Conservation (phyloP, 768 basidiomycete species). For the Russula compacta region DNA sequence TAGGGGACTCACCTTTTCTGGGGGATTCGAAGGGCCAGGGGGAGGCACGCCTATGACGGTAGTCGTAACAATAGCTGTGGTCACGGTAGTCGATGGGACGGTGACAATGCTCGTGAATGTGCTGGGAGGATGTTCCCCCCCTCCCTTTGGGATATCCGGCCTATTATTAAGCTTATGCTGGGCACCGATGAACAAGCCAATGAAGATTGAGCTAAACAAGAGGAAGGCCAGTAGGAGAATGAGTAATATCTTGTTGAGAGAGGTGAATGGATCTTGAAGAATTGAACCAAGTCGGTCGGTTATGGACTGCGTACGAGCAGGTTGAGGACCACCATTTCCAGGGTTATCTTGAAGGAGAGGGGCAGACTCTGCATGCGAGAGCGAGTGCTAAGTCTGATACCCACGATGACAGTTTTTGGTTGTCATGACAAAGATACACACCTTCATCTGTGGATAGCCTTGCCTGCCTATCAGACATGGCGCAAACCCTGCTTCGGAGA, state of each 20-base stretch:
- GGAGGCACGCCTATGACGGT: slow-evolving; percentile 24
- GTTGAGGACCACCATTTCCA: slow-evolving; percentile 29
- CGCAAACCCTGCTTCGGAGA: neutral
- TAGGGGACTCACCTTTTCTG: slow-evolving; percentile 33
- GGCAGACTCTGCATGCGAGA: slow-evolving; percentile 42
- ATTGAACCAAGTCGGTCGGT: slow-evolving; percentile 43
- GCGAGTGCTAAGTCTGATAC: neutral
- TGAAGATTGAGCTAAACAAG: slow-evolving; percentile 77
- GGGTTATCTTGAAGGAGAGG: slow-evolving; percentile 50
- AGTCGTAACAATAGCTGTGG: slow-evolving; percentile 32
- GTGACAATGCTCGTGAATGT: slow-evolving; percentile 36
- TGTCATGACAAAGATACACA: neutral
- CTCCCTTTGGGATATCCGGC: slow-evolving; percentile 32
- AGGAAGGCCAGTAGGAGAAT: slow-evolving; percentile 67
- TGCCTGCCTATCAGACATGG: slow-evolving; percentile 21
- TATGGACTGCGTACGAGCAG: slow-evolving; percentile 29
- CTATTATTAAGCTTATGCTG: slow-evolving; percentile 64
- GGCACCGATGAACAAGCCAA: slow-evolving; percentile 87
- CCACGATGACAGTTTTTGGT: neutral
- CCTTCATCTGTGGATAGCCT: slow-evolving; percentile 20
- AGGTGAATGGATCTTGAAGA: slow-evolving; percentile 70
- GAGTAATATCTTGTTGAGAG: slow-evolving; percentile 76
- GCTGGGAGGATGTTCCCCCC: slow-evolving; percentile 30
- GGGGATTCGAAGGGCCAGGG: slow-evolving; percentile 34
- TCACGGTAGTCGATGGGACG: slow-evolving; percentile 24